These are phyloP conservation scores for Periconia digitata DNA, from an alignment of 2,329 filamentous ascomycete genomes.

Conservation along the genomic window DNA sequence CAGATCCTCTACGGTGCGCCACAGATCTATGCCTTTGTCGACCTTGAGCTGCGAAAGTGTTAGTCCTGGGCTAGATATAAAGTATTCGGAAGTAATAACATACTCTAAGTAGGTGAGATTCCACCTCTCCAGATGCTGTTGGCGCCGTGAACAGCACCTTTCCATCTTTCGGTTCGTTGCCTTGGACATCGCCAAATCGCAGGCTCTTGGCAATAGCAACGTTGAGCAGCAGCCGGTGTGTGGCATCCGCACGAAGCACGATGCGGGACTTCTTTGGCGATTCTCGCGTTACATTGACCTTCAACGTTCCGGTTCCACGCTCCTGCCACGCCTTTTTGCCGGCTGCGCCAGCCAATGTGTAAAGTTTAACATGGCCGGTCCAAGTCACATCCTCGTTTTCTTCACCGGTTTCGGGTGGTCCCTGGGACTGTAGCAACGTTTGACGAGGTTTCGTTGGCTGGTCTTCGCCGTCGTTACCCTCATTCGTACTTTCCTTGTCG, in stretches of 20 bases:
- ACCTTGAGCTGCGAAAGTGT: slow-evolving; percentile 10
- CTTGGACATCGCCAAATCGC: slow-evolving; percentile 68
- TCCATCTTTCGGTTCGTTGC: slow-evolving; percentile 69
- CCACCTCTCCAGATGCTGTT: slow-evolving; percentile 54
- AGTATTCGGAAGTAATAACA: slow-evolving; percentile 14
- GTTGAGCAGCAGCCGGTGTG: slow-evolving; percentile 83
- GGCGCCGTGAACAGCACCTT: slow-evolving; percentile 65
- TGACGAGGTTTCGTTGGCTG: slow-evolving; percentile 37
- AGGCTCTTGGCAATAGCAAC: slow-evolving; percentile 77
- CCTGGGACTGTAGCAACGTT: slow-evolving; percentile 60
- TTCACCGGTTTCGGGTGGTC: slow-evolving; percentile 83
- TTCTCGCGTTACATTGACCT: slow-evolving; percentile 64
- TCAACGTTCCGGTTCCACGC: slow-evolving; percentile 78
- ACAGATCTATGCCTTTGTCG: slow-evolving; percentile 13
- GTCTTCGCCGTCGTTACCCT: slow-evolving; percentile 53
- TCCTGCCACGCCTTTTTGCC: slow-evolving; percentile 77
- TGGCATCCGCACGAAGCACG: slow-evolving; percentile 89
- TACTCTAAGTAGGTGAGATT: slow-evolving; percentile 61
- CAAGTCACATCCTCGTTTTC: slow-evolving; percentile 76
- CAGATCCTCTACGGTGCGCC: neutral
- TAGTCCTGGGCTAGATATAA: neutral
- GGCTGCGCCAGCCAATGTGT: slow-evolving; percentile 65
- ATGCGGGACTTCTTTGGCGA: slow-evolving; percentile 63
- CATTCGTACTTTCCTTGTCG: slow-evolving; percentile 41
- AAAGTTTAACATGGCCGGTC: slow-evolving; percentile 80